phyloP scores from a whole-genome alignment of 208 protist genomes.

The Leishmania aethiopica region DNA sequence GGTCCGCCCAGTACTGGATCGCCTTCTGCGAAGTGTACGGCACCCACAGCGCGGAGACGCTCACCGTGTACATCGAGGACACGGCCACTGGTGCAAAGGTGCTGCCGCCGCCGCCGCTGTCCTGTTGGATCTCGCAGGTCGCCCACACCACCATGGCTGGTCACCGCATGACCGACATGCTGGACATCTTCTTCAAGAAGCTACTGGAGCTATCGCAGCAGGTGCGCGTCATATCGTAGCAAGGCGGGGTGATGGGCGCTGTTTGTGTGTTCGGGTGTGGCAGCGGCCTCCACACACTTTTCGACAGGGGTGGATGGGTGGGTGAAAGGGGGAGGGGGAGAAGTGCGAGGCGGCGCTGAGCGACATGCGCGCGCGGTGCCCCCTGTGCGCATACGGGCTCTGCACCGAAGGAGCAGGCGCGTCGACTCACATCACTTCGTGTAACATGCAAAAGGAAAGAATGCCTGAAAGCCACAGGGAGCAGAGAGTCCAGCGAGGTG shows the following conservation, averaged over 20 bases:
- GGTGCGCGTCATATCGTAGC: conserved; percentile 47
- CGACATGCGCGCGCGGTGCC: not conserved
- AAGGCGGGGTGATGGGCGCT: not conserved
- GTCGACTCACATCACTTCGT: not conserved
- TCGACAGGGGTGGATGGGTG: not conserved
- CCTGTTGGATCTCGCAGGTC: conserved; percentile 53
- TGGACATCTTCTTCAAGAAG: conserved; percentile 54
- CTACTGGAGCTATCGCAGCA: conserved; percentile 44
- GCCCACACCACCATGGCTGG: conserved; percentile 50
- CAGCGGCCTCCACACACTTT: not conserved
- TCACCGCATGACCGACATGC: conserved; percentile 40
- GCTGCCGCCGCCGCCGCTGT: conserved; percentile 55
- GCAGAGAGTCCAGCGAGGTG: not conserved
- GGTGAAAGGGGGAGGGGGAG: not conserved
- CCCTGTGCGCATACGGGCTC: not conserved
- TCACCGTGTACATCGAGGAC: conserved; percentile 64
- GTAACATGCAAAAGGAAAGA: not conserved
- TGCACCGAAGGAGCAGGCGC: conserved; percentile 5
- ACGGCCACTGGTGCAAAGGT: conserved; percentile 39
- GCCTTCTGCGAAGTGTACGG: conserved; percentile 83
- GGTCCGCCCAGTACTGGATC: conserved; percentile 65
- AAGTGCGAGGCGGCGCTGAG: not conserved
- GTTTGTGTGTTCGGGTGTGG: not conserved
- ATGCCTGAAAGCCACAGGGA: not conserved
- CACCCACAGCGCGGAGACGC: conserved; percentile 48